Conservation (phyloP, 345 rosid genomes). For the Isatis tinctoria region DNA sequence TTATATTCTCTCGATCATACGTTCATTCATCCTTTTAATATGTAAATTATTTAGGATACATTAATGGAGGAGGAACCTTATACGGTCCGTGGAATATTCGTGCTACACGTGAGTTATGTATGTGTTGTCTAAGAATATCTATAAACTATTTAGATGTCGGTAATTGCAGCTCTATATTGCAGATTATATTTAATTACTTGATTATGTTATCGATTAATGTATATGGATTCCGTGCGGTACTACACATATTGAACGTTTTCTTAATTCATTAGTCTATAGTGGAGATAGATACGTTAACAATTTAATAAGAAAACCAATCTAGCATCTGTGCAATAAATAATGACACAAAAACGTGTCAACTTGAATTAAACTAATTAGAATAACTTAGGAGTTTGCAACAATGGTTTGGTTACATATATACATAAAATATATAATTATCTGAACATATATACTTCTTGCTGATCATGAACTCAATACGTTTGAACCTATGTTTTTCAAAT, state of each 20-base stretch:
- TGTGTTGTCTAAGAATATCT: not conserved
- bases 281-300: slow-evolving; percentile 11
- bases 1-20: not conserved
- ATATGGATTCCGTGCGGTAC: slow-evolving; percentile 10
- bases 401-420: not conserved
- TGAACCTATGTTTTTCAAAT: not conserved
- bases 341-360: not conserved
- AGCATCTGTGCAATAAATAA: not conserved
- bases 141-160: not conserved
- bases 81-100: slow-evolving; percentile 19
- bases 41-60: not conserved
- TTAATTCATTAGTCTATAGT: not conserved
- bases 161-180: not conserved
- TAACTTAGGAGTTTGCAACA: not conserved
- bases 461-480: not conserved
- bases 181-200: not conserved
- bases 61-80: not conserved
- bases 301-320: not conserved
- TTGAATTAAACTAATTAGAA: not conserved
- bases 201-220: not conserved
- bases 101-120: slow-evolving; percentile 17
- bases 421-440: no score
- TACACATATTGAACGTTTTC: not conserved
- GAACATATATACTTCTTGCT: not conserved
- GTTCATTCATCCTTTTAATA: not conserved